Conservation (phyloP, 495 filamentous ascomycete genomes). For the Cenococcum geophilum region DNA sequence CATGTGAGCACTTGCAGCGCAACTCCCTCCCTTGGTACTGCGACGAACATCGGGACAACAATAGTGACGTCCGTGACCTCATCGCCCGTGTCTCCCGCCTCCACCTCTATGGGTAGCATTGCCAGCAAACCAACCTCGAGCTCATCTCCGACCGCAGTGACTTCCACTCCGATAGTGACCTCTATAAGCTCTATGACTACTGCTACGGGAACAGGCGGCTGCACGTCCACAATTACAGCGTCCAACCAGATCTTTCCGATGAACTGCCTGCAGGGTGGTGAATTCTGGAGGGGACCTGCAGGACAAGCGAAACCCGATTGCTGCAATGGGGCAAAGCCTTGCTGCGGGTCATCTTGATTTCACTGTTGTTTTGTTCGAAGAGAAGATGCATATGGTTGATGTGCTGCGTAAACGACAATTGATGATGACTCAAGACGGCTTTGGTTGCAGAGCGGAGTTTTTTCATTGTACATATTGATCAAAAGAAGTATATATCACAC, state of each 20-base stretch:
- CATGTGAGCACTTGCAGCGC: constrained; percentile 44
- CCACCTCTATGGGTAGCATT: neutral
- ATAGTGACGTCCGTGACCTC: neutral
- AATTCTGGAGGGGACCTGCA: neutral
- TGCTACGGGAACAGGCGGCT: neutral
- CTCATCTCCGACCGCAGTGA: neutral
- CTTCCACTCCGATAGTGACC: neutral
- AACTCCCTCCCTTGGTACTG: constrained; percentile 41
- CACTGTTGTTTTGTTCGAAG: too few relatives aligned
- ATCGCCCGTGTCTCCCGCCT: neutral
- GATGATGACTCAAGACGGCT: too few relatives aligned
- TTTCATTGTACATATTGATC: too few relatives aligned
- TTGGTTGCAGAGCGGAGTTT: too few relatives aligned
- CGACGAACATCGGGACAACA: neutral
- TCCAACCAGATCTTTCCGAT: neutral
- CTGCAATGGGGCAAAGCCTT: neutral
- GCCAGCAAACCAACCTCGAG: neutral
- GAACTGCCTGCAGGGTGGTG: neutral
- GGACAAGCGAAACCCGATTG: neutral
- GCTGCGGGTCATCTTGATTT: neutral
- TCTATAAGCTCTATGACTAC: neutral
- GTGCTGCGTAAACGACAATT: too few relatives aligned
- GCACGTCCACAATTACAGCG: neutral
- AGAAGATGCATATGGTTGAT: too few relatives aligned
- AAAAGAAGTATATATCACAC: too few relatives aligned